phyloP scores from a whole-genome alignment of 352 stramenopile genomes.

The Globisporangium apiculatum region DNA sequence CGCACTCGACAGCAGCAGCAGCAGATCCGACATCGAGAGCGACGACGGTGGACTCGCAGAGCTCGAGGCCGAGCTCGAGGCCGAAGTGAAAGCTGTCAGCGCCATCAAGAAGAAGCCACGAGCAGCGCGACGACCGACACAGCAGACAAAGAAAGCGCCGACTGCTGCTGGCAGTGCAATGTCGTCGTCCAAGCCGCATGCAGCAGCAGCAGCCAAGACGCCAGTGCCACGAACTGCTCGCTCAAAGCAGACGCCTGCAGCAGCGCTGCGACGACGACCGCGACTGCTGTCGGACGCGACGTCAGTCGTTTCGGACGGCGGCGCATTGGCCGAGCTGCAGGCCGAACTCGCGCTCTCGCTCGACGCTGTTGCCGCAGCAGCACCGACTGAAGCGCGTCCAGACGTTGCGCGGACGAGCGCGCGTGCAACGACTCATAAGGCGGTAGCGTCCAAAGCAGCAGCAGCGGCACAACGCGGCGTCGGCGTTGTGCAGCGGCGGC shows the following conservation, averaged over 20 bases:
- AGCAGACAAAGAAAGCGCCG: not conserved
- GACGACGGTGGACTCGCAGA: constrained; percentile 16
- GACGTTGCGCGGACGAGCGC: not conserved
- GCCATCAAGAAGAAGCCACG: constrained; percentile 3
- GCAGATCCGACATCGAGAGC: constrained; percentile 2
- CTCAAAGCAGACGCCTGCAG: not conserved
- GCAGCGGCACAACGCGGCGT: not conserved
- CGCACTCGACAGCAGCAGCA: not conserved
- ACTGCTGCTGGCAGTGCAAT: not conserved
- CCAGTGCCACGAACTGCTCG: not conserved
- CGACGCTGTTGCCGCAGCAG: not conserved
- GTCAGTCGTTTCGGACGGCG: constrained; percentile 7
- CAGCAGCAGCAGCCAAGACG: not conserved
- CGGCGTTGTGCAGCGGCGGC: not conserved
- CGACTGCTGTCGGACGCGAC: not conserved
- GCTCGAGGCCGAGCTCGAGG: constrained; percentile 14
- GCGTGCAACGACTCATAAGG: not conserved
- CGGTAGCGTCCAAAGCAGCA: too few species aligned
- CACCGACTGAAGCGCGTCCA: not conserved
- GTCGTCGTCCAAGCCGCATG: not conserved
- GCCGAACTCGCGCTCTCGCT: constrained; percentile 6
- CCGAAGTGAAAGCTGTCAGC: constrained; percentile 1
- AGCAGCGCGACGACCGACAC: not conserved
- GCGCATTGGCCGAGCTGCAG: constrained; percentile 6
- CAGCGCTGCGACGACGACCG: not conserved